Base-by-base conservation (phyloP, 148 eudicot genomes). In the Beta vulgaris region DNA sequence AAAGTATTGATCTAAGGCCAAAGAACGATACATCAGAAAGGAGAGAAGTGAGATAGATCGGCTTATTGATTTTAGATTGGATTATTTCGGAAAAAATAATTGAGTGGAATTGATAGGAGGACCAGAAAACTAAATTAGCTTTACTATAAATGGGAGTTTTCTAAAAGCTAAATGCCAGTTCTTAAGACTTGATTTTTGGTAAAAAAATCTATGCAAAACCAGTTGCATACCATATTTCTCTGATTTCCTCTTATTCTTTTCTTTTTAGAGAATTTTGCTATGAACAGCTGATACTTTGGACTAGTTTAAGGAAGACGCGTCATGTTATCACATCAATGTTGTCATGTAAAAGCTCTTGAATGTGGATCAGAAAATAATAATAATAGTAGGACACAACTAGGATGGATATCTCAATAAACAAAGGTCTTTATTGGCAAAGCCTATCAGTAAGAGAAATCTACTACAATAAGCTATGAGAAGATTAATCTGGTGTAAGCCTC, bases 1-100 rank as follows among this genome's bases (percentile, higher is more conserved):
- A 48, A 54, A 80, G 59, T 67, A 66, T n/a, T 69, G 57, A 72
- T 80, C 76, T 1, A 72, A 28, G 14, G 73, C 68, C 40, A 61
- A 35, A 32, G 76, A 76, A 28, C 19, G 34, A 4, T 36, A 49
- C 7, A 54, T 28, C 23, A 58, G 36, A 16, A 77, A 70, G 74
- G 44, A 68, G 25, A 72, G 5, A 5, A 43, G 11, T 36, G 51
- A 46, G 23, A 77, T 54, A 15, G n/a, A 35, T 54, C 69, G 19
- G 53, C 34, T 31, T 31, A 25, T 14, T 13, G 32, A 37, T 28
- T n/a, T 23, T 13, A 14, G 68, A 53, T 11, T 14, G 39, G 12
- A 46, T 49, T 63, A 58, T 59, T 44, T 32, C 0, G 28, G 67
- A 35, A 5, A 57, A 35, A 51, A 39, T 34, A 44, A n/a, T 0